A percentile compares a stretch with the other conserved stretches of the same genome.
Evolutionary conservation across 495 filamentous ascomycete genomes (phyloP).

Genomic region (Talaromyces trachyspermus): DNA sequence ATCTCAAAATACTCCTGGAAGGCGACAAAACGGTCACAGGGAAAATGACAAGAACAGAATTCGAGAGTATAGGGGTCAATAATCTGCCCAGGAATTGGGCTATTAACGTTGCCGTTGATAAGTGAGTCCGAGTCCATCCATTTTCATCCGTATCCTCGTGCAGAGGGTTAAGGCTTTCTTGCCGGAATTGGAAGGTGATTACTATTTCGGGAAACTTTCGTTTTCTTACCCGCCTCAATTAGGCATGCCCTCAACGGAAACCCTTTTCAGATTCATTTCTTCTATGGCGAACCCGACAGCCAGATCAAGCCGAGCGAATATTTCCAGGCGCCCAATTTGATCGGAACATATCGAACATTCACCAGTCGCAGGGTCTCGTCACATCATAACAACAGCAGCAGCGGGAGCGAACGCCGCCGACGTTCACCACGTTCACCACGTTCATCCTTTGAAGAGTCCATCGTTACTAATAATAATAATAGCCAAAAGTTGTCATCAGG

Average conservation of each 20-base stretch:
- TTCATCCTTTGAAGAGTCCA: no score
- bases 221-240: background rate
- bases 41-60: slow-evolving; percentile 1
- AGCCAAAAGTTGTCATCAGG: background rate
- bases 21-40: slow-evolving; percentile 1
- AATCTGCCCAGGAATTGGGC: slow-evolving; percentile 7
- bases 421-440: no score
- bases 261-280: slow-evolving; percentile 10
- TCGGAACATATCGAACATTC: slow-evolving; percentile 8
- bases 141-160: background rate
- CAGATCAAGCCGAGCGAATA: background rate
- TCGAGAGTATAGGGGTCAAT: slow-evolving; percentile 6
- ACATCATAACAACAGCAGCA: no score
- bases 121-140: background rate
- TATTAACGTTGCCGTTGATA: slow-evolving; percentile 8
- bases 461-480: background rate
- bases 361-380: slow-evolving; percentile 1
- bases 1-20: background rate
- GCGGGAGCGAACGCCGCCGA: no score
- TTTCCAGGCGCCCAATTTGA: slow-evolving; percentile 2
- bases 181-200: background rate
- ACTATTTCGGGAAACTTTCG: slow-evolving; percentile 6
- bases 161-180: background rate
- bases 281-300: slow-evolving; percentile 6
- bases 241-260: slow-evolving; percentile 6